Conservation (phyloP, 2,329 filamentous ascomycete species). For the Aureobasidium sp. region DNA sequence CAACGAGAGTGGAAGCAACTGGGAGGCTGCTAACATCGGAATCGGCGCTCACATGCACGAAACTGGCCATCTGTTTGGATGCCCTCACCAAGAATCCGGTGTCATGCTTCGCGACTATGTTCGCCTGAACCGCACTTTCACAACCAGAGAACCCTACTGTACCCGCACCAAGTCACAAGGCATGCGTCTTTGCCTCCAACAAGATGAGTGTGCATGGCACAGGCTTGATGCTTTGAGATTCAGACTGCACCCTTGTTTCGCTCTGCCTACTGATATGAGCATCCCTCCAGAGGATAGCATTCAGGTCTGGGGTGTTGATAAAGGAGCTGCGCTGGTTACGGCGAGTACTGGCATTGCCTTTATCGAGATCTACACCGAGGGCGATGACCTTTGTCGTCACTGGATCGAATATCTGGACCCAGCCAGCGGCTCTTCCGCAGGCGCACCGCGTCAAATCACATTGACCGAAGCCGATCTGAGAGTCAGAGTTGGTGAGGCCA, state of each 20-base stretch:
- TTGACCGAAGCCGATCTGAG: slow-evolving; percentile 70
- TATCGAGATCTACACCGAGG: slow-evolving; percentile 71
- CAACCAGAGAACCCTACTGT: slow-evolving; percentile 72
- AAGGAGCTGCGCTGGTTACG: slow-evolving; percentile 64
- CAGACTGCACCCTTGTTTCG: slow-evolving; percentile 82
- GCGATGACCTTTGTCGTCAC: slow-evolving; percentile 68
- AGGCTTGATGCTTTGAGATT: slow-evolving; percentile 82
- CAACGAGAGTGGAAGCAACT: slow-evolving; percentile 78
- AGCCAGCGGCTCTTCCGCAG: slow-evolving; percentile 43
- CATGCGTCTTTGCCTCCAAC: slow-evolving; percentile 57
- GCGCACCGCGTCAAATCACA: slow-evolving; percentile 60
- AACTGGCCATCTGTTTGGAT: slow-evolving; percentile 81
- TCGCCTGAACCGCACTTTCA: slow-evolving; percentile 72
- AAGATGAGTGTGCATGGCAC: slow-evolving; percentile 88
- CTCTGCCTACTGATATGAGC: slow-evolving; percentile 64
- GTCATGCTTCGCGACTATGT: slow-evolving; percentile 89
- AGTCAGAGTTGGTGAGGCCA: slow-evolving; percentile 59
- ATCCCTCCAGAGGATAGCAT: slow-evolving; percentile 60
- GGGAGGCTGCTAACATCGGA: slow-evolving; percentile 91
- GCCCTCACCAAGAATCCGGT: slow-evolving; percentile 80
- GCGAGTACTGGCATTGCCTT: slow-evolving; percentile 76
- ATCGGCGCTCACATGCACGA: slow-evolving; percentile 92
- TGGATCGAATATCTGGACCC: slow-evolving; percentile 73
- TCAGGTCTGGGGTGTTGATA: slow-evolving; percentile 78
- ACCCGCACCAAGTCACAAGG: slow-evolving; percentile 80